A percentile compares a stretch with the other conserved stretches of the same genome.
phyloP scores from a whole-genome alignment of 371 early-diverging fungal species.

The Ordospora colligata region DNA sequence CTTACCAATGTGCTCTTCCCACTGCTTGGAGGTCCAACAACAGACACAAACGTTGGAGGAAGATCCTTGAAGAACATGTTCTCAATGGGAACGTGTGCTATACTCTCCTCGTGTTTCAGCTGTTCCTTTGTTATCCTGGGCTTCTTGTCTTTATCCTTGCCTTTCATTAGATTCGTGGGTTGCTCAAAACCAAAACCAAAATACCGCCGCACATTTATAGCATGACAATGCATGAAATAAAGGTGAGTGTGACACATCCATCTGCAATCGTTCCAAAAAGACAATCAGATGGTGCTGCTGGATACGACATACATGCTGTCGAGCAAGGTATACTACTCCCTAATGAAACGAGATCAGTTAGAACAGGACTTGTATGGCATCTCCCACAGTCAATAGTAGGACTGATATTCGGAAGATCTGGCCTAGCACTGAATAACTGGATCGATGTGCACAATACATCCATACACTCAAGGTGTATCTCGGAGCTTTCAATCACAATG shows the following conservation, averaged over 20 bases:
- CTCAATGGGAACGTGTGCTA: slow-evolving; percentile 31
- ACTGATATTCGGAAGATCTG: slow-evolving; percentile 44
- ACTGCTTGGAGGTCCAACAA: slow-evolving; percentile 48
- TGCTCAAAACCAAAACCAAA: neutral
- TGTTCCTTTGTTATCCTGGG: neutral
- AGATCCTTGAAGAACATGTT: slow-evolving; percentile 55
- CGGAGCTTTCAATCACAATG: slow-evolving; percentile 39
- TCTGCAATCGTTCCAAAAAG: slow-evolving; percentile 37
- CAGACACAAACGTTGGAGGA: slow-evolving; percentile 49
- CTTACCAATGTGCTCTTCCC: slow-evolving; percentile 52
- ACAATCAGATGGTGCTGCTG: slow-evolving; percentile 52
- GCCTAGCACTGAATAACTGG: slow-evolving; percentile 42
- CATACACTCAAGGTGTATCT: slow-evolving; percentile 2
- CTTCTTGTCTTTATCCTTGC: slow-evolving; percentile 1
- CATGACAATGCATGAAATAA: slow-evolving; percentile 5
- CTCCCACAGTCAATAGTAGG: slow-evolving; percentile 8
- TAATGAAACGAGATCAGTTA: neutral
- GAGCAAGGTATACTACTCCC: slow-evolving; percentile 30
- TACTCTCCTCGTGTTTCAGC: slow-evolving; percentile 15
- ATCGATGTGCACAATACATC: slow-evolving; percentile 17
- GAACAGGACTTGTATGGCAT: slow-evolving; percentile 35
- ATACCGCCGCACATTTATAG: neutral
- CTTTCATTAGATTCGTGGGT: neutral
- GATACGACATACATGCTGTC: slow-evolving; percentile 45
- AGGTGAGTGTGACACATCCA: neutral